Conservation (phyloP, 1,284 basidiomycete genomes). For the Salmacisia buchloeana region DNA sequence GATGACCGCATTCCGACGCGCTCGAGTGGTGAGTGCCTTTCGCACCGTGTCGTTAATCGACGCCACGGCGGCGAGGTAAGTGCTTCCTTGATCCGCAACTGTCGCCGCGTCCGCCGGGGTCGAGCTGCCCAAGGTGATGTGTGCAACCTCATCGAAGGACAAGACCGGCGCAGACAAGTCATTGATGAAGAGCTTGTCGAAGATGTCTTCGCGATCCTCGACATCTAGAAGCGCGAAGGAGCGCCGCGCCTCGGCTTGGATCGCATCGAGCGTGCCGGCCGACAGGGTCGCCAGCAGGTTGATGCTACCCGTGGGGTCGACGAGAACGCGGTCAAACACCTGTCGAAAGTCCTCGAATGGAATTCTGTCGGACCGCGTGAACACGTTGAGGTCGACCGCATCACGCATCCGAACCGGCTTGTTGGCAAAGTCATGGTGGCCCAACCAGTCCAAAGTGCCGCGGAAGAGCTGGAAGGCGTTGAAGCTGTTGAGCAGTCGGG, state of each 20-base stretch:
- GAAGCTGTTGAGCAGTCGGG: conserved; percentile 62
- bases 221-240: conserved; percentile 46
- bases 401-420: conserved; percentile 63
- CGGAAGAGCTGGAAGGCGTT: conserved; percentile 83
- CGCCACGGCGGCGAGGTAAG: conserved; percentile 25
- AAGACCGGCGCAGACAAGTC: conserved; percentile 37
- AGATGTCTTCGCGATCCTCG: conserved; percentile 59
- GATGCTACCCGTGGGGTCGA: conserved; percentile 71
- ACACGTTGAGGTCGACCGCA: conserved; percentile 16
- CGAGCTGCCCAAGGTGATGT: conserved; percentile 11
- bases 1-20: conserved; percentile 26
- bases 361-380: conserved; percentile 38
- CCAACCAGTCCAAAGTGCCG: conserved; percentile 69
- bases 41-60: conserved; percentile 34
- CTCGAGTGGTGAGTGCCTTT: conserved; percentile 20
- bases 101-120: conserved; percentile 10
- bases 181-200: conserved; percentile 67
- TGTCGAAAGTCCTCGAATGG: conserved; percentile 47
- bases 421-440: conserved; percentile 64
- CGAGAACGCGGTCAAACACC: conserved; percentile 58
- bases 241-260: conserved; percentile 52
- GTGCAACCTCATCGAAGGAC: conserved; percentile 51
- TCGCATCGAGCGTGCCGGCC: conserved; percentile 63
- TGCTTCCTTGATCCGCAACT: conserved; percentile 29
- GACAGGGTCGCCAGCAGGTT: conserved; percentile 62